These are phyloP conservation scores for Kalmanozyma brasiliensis DNA, from an alignment of 1,284 basidiomycete genomes.

Conservation along the genomic window DNA sequence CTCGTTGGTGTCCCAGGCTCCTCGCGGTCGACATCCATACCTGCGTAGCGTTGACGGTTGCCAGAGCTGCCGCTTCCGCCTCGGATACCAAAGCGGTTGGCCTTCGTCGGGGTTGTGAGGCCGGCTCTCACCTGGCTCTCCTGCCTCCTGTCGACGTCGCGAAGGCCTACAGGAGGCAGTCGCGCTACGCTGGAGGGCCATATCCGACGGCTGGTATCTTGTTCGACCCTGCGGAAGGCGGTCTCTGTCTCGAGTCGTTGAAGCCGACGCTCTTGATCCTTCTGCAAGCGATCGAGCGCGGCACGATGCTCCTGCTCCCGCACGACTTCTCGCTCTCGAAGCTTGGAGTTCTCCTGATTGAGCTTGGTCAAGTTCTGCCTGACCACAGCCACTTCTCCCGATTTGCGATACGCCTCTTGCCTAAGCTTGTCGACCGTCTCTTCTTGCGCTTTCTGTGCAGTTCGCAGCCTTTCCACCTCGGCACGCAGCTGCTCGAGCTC, in stretches of 20 bases:
- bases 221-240: slow-evolving; percentile 58
- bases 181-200: slow-evolving; percentile 56
- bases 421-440: slow-evolving; percentile 43
- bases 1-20: slow-evolving; percentile 37
- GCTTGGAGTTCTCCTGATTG: slow-evolving; percentile 47
- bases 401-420: slow-evolving; percentile 47
- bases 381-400: slow-evolving; percentile 56
- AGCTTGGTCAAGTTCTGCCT: slow-evolving; percentile 52
- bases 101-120: slow-evolving; percentile 43
- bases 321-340: slow-evolving; percentile 44
- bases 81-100: slow-evolving; percentile 15
- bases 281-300: slow-evolving; percentile 42
- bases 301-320: slow-evolving; percentile 48
- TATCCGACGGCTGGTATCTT: slow-evolving; percentile 53
- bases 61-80: slow-evolving; percentile 36
- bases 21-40: slow-evolving; percentile 10
- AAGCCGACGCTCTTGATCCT: slow-evolving; percentile 49
- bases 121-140: slow-evolving; percentile 44
- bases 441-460: slow-evolving; percentile 42
- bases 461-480: slow-evolving; percentile 36
- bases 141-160: slow-evolving; percentile 25
- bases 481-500: slow-evolving; percentile 29
- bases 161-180: slow-evolving; percentile 31
- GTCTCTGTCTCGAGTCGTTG: slow-evolving; percentile 55
- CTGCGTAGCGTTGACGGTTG: slow-evolving; percentile 19